Evolutionary conservation across 2,329 filamentous ascomycete genomes (phyloP).

Genomic region (Fusarium sp.): DNA sequence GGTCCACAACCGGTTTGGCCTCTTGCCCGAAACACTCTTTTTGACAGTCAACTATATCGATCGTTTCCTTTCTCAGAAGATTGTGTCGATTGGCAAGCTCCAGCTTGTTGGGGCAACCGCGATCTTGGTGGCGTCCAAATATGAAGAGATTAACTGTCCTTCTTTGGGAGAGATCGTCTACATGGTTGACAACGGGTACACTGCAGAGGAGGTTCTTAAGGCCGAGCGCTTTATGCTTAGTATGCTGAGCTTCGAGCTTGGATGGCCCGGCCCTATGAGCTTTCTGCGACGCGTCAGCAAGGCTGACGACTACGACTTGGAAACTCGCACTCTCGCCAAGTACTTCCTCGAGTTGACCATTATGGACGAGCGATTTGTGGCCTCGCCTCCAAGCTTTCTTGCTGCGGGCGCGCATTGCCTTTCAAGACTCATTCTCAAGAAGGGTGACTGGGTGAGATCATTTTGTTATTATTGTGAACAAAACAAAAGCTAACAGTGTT

Average conservation of each 20-base stretch:
- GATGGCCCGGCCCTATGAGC: constrained; percentile 99
- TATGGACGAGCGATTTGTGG: constrained; percentile 98
- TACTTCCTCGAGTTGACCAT: constrained; percentile 97
- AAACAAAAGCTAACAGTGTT: constrained; percentile 49
- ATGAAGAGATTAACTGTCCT: constrained; percentile 98
- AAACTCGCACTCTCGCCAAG: constrained; percentile 94
- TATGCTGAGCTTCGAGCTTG: constrained; percentile 94
- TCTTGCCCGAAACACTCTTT: constrained; percentile 95
- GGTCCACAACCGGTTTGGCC: constrained; percentile 89
- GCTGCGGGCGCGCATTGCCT: constrained; percentile 94
- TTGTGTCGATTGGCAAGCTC: constrained; percentile 93
- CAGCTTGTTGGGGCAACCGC: constrained; percentile 97
- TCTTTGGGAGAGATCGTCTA: constrained; percentile 96
- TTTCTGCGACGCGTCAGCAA: constrained; percentile 97
- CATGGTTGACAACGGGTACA: constrained; percentile 96
- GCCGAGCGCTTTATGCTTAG: constrained; percentile 98
- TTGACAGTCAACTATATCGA: constrained; percentile 97
- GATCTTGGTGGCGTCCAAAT: constrained; percentile 95
- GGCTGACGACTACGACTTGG: constrained; percentile 95
- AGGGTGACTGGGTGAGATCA: constrained; percentile 88
- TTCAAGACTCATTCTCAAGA: constrained; percentile 86
- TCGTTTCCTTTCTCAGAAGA: constrained; percentile 92
- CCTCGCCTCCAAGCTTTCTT: constrained; percentile 87
- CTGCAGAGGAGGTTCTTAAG: constrained; percentile 91
- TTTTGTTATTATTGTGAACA: not conserved